These are phyloP conservation scores for Pyropia yezoensis DNA, from an alignment of 23 red algal species.

Conservation along the genomic window DNA sequence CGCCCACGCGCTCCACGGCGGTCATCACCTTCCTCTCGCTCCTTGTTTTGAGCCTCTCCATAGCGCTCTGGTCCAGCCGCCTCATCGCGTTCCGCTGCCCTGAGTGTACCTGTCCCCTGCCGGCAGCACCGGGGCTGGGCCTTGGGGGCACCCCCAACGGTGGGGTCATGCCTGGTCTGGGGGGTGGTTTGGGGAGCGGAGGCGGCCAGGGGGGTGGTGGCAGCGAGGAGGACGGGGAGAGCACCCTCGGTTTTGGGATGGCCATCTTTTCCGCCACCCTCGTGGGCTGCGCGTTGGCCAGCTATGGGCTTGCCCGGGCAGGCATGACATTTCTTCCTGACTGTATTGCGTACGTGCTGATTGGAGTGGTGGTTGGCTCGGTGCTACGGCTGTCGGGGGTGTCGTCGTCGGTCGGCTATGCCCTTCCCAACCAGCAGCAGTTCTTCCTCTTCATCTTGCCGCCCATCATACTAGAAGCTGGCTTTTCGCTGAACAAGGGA, in stretches of 20 bases:
- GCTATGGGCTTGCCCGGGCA: slow-evolving; percentile 72
- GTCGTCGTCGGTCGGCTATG: slow-evolving; percentile 45
- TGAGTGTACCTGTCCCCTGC: slow-evolving; percentile 46
- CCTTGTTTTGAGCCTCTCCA: slow-evolving; percentile 42
- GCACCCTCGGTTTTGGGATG: slow-evolving; percentile 68
- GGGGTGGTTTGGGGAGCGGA: neutral
- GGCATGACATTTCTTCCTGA: slow-evolving; percentile 67
- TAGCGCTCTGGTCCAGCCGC: slow-evolving; percentile 58
- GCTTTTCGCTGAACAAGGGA: slow-evolving; percentile 88
- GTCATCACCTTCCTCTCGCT: slow-evolving; percentile 36
- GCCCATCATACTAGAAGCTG: slow-evolving; percentile 93
- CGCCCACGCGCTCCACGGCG: slow-evolving; percentile 22
- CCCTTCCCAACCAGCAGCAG: slow-evolving; percentile 88
- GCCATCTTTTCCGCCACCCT: slow-evolving; percentile 66
- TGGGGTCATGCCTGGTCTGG: too few relatives aligned
- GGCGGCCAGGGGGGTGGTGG: slow-evolving; percentile 18
- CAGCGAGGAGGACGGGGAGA: slow-evolving; percentile 63
- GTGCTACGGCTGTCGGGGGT: slow-evolving; percentile 70
- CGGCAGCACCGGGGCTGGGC: too few relatives aligned
- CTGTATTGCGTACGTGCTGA: slow-evolving; percentile 94
- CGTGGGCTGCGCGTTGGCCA: slow-evolving; percentile 60
- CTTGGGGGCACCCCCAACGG: too few relatives aligned
- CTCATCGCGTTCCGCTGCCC: slow-evolving; percentile 36
- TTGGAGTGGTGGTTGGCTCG: slow-evolving; percentile 76
- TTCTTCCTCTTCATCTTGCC: slow-evolving; percentile 97